These are phyloP conservation scores for Dioscorea dumetorum DNA, from an alignment of 106 monocot species.

Conservation along the genomic window DNA sequence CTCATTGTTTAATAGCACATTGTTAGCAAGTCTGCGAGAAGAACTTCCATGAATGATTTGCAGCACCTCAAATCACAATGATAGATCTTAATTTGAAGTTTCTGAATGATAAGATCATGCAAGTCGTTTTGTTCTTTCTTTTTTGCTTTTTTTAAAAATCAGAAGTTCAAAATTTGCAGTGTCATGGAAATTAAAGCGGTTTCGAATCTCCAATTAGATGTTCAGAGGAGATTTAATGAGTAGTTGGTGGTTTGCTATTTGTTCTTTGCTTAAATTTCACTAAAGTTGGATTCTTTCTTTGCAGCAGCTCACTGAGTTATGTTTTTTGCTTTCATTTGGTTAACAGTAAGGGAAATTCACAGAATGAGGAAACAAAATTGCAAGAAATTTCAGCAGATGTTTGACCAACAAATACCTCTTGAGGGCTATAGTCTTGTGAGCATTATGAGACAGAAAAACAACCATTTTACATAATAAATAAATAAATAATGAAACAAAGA, in stretches of 20 bases:
- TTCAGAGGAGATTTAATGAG: slow-evolving; percentile 44
- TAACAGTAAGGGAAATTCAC: slow-evolving; percentile 26
- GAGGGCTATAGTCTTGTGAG: neutral
- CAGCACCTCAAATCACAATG: slow-evolving; percentile 27
- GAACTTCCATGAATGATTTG: slow-evolving; percentile 10
- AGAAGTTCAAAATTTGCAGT: slow-evolving; percentile 14
- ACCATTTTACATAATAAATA: too few relatives aligned
- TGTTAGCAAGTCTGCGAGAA: slow-evolving; percentile 25
- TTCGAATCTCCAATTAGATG: slow-evolving; percentile 40
- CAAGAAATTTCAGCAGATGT: slow-evolving; percentile 24
- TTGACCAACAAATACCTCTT: slow-evolving; percentile 2
- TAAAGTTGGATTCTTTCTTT: too few relatives aligned
- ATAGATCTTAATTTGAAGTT: slow-evolving; percentile 6
- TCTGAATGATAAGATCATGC: neutral
- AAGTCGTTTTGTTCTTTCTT: too few relatives aligned
- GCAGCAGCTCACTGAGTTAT: neutral
- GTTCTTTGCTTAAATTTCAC: neutral
- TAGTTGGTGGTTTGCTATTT: slow-evolving; percentile 25
- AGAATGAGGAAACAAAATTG: slow-evolving; percentile 37
- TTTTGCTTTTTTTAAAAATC: neutral
- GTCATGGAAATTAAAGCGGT: slow-evolving; percentile 46
- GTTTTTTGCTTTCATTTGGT: neutral
- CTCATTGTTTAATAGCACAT: too few relatives aligned
- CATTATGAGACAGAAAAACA: too few relatives aligned
- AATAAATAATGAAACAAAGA: too few relatives aligned